These are phyloP conservation scores for Lolium rigidum DNA, from an alignment of 176 grass and related monocot species.

Conservation along the genomic window DNA sequence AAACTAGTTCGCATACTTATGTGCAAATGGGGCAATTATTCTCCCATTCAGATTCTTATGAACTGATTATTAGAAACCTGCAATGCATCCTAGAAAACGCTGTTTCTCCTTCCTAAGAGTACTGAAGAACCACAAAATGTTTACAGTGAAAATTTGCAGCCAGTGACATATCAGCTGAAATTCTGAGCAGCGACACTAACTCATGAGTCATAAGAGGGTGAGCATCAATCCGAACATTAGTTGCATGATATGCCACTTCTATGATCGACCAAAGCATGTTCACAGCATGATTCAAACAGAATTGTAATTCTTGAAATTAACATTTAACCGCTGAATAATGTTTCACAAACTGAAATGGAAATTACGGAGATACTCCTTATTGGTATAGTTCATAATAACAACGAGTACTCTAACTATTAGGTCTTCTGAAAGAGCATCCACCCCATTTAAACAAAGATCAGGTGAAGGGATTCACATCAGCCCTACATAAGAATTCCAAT, in stretches of 20 bases:
- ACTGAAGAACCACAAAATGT: no score
- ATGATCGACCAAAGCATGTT: not conserved
- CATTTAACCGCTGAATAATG: not conserved
- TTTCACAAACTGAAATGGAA: not conserved
- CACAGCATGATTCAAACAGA: not conserved
- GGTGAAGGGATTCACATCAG: not conserved
- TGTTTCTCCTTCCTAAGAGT: no score
- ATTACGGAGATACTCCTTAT: not conserved
- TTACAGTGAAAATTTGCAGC: no score
- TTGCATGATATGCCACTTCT: not conserved
- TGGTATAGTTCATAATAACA: not conserved
- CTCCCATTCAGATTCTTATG: constrained; percentile 63
- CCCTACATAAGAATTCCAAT: not conserved
- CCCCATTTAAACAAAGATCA: not conserved
- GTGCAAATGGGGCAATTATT: no score
- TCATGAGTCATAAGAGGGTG: not conserved
- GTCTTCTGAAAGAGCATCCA: not conserved
- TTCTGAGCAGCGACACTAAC: not conserved
- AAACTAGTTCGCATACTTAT: no score
- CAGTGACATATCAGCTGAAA: not conserved
- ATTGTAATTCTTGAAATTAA: not conserved
- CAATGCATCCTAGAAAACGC: no score
- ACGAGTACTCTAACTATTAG: no score
- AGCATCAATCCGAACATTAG: not conserved
- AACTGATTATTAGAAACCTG: constrained; percentile 58